These are phyloP conservation scores for Paramecium biaurelia DNA, from an alignment of 73 alveolate genomes.

Conservation along the genomic window DNA sequence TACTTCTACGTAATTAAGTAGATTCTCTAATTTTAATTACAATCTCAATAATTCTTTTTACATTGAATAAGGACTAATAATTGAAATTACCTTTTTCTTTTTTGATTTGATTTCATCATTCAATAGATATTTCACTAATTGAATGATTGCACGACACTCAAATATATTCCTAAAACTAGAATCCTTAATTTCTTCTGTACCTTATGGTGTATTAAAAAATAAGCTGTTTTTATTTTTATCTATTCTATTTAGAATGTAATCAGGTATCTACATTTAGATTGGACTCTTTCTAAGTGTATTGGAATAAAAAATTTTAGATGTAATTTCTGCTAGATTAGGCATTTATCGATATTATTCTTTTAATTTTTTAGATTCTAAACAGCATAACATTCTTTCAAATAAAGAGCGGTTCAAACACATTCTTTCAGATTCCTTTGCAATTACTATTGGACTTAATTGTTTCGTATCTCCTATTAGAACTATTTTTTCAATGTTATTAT, in stretches of 20 bases:
- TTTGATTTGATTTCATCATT: neutral
- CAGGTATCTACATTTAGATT: neutral
- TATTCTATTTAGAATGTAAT: neutral
- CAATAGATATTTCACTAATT: neutral
- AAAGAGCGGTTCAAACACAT: neutral
- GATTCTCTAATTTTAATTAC: neutral
- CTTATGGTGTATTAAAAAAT: neutral
- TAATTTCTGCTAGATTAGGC: neutral
- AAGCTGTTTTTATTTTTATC: neutral
- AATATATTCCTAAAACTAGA: neutral
- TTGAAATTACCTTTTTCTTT: neutral
- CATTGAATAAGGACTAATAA: neutral
- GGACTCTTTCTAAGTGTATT: neutral
- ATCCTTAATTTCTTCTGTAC: neutral
- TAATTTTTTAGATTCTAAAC: neutral
- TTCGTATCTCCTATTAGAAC: neutral
- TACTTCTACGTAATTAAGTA: neutral
- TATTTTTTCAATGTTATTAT: neutral
- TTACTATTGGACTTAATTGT: neutral
- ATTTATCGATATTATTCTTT: neutral
- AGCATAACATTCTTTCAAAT: neutral
- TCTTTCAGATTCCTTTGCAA: neutral
- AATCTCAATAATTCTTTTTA: neutral
- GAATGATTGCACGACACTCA: neutral
- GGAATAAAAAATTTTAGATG: neutral